phyloP scores from a whole-genome alignment of 306 rosid genomes.

The Lupinus albus region DNA sequence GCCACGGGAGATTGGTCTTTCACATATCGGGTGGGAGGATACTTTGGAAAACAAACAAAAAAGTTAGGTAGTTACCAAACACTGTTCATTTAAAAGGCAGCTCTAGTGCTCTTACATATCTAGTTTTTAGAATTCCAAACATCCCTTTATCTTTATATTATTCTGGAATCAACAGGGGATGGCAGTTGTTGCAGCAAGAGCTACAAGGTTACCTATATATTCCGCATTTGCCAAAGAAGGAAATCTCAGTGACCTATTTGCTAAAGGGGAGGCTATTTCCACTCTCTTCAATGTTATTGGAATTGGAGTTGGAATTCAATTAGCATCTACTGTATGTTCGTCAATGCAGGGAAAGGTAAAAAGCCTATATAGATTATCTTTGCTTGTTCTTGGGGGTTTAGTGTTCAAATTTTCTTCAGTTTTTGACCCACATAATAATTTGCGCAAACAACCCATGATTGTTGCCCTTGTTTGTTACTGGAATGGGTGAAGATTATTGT shows the following conservation, averaged over 20 bases:
- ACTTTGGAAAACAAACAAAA: too few species aligned
- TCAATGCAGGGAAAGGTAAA: constrained; percentile 92
- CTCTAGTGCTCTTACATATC: not conserved
- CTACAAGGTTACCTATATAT: constrained; percentile 98
- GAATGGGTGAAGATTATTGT: not conserved
- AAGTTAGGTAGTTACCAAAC: not conserved
- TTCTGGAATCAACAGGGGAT: constrained; percentile 70
- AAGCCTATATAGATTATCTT: constrained; percentile 8
- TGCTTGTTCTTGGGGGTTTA: constrained; percentile 7
- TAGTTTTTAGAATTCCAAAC: not conserved
- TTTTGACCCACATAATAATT: not conserved
- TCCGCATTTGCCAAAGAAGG: constrained; percentile 98
- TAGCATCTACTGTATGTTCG: constrained; percentile 91
- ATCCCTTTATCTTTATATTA: constrained; percentile 11
- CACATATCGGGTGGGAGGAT: too few species aligned
- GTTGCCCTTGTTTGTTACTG: not conserved
- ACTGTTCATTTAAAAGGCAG: not conserved
- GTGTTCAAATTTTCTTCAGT: constrained; percentile 19
- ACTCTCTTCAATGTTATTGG: constrained; percentile 92
- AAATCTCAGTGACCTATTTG: constrained; percentile 96
- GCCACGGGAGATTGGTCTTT: too few species aligned
- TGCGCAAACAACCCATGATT: not conserved
- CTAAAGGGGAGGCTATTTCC: constrained; percentile 99
- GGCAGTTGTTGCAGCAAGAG: constrained; percentile 99
- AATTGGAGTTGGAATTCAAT: constrained; percentile 85